Evolutionary conservation across 139 green algal genomes (phyloP).

Genomic region (Micractinium sp.): DNA sequence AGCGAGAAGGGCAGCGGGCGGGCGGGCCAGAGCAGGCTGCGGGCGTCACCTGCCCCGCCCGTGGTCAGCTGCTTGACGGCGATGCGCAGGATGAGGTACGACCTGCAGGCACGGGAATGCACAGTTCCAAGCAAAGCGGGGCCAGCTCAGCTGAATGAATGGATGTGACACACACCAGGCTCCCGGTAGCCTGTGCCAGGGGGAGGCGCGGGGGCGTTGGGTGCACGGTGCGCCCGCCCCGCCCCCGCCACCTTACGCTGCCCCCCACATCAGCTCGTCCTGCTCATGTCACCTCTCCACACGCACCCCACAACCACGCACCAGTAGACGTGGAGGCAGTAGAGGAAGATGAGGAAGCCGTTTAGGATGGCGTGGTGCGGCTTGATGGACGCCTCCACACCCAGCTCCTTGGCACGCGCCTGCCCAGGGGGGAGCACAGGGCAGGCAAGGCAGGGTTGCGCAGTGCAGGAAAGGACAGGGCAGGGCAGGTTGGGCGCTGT

Average conservation of each 20-base stretch:
- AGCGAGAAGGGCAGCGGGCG: not conserved
- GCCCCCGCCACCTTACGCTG: no score
- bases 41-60: constrained; percentile 4
- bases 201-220: no score
- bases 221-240: no score
- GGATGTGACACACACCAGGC: no score
- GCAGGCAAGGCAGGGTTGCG: not conserved
- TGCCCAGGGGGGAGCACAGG: constrained; percentile 6
- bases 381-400: constrained; percentile 60
- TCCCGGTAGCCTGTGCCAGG: no score
- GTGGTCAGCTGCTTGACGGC: constrained; percentile 52
- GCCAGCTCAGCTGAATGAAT: no score
- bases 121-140: no score
- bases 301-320: constrained; percentile 15
- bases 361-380: constrained; percentile 87
- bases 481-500: not conserved
- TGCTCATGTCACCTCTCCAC: not conserved
- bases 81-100: constrained; percentile 73
- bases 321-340: constrained; percentile 88
- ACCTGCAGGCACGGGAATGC: constrained; percentile 28
- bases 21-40: not conserved
- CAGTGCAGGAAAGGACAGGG: no score
- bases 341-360: constrained; percentile 78
- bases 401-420: constrained; percentile 47
- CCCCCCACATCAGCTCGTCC: no score